Conservation (phyloP, 179 eudicot genomes). For the Silene vulgaris region DNA sequence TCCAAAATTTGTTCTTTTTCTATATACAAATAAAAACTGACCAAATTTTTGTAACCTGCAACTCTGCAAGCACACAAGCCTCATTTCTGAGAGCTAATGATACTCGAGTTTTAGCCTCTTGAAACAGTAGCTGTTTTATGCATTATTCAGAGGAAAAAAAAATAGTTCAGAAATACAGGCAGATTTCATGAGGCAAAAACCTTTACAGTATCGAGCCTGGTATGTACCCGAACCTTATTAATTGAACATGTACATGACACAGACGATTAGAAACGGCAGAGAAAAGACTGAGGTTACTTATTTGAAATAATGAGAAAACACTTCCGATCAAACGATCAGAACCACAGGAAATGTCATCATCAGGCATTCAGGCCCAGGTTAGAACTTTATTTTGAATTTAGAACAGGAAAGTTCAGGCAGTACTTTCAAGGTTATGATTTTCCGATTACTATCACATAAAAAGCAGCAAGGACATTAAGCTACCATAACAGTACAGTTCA, state of each 20-base stretch:
- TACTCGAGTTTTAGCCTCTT: not conserved
- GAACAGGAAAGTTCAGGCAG: not conserved
- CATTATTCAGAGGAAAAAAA: not conserved
- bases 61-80: too few species aligned
- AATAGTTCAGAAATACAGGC: not conserved
- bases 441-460: not conserved
- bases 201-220: not conserved
- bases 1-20: too few species aligned
- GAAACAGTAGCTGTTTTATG: not conserved
- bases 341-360: too few species aligned
- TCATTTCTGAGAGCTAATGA: too few species aligned
- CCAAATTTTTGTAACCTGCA: too few species aligned
- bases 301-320: too few species aligned
- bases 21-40: too few species aligned
- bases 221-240: constrained; percentile 5
- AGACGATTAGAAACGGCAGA: not conserved
- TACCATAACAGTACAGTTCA: constrained; percentile 62
- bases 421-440: not conserved
- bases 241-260: not conserved
- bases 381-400: not conserved
- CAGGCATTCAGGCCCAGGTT: not conserved
- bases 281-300: not conserved
- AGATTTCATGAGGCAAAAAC: not conserved
- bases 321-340: not conserved
- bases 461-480: constrained; percentile 34